Conservation (phyloP, 169 alveolate genomes). For the Babesia caballi region DNA sequence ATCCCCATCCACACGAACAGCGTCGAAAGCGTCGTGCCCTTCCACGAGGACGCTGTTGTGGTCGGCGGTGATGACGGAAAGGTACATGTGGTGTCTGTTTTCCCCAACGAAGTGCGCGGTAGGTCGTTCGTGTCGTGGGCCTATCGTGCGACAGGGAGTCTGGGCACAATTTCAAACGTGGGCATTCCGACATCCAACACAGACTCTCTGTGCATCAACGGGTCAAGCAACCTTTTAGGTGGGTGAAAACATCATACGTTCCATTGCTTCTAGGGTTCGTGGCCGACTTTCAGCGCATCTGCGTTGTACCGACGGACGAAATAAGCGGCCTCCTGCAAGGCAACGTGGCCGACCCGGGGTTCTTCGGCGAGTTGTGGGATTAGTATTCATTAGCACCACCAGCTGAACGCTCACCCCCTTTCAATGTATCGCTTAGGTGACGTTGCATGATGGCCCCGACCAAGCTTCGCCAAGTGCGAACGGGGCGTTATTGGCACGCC, state of each 20-base stretch:
- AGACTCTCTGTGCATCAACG: conserved; percentile 37
- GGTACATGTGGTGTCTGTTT: conserved; percentile 14
- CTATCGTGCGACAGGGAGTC: conserved; percentile 2
- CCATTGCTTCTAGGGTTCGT: conserved; percentile 35
- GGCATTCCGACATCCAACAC: not conserved
- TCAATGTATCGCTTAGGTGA: no score
- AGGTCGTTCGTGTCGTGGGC: not conserved
- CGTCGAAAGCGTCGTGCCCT: conserved; percentile 34
- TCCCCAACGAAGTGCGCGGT: conserved; percentile 49
- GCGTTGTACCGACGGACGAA: conserved; percentile 30
- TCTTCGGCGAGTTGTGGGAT: conserved; percentile 34
- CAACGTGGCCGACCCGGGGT: not conserved
- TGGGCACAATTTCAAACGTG: not conserved
- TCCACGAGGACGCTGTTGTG: conserved; percentile 26
- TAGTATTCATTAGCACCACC: not conserved
- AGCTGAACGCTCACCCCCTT: no score
- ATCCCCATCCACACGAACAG: conserved; percentile 28
- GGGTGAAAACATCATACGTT: not conserved
- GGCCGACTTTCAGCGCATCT: conserved; percentile 36
- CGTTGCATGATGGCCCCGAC: not conserved
- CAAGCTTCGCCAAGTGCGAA: not conserved
- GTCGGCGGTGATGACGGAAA: conserved; percentile 56
- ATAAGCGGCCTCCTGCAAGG: conserved; percentile 4
- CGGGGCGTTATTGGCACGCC: no score
- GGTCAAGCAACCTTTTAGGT: conserved; percentile 15